Percentiles rank a stretch among this genome's conserved stretches.
phyloP scores from a whole-genome alignment of 495 filamentous ascomycete genomes.

The Penicillium roqueforti region DNA sequence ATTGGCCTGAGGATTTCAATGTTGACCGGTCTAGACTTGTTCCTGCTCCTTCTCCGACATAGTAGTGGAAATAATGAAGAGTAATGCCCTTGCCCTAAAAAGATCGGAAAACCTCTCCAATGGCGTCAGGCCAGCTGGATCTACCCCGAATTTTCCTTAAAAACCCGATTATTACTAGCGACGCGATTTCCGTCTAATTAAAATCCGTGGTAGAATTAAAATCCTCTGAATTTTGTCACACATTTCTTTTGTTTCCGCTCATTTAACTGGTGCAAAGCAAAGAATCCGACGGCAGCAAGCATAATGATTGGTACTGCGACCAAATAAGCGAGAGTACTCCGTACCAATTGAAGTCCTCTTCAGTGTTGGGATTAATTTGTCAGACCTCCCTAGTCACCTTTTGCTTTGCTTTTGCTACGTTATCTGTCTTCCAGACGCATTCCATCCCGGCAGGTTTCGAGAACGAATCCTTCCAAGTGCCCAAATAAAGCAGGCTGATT shows the following conservation, averaged over 20 bases:
- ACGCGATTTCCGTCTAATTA: conserved; percentile 7
- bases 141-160: not conserved
- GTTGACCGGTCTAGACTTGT: conserved; percentile 27
- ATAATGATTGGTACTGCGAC: conserved; percentile 13
- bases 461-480: not conserved
- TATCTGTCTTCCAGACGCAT: conserved; percentile 19
- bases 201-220: not conserved
- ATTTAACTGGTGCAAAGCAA: conserved; percentile 20
- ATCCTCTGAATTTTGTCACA: not conserved
- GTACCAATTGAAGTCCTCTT: not conserved
- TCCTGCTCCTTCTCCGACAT: conserved; percentile 23
- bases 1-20: conserved; percentile 18
- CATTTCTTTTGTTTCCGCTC: conserved; percentile 6
- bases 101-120: not conserved
- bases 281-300: conserved; percentile 11
- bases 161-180: conserved; percentile 2
- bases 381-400: conserved; percentile 2
- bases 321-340: conserved; percentile 10
- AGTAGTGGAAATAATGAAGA: not conserved
- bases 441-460: conserved; percentile 3
- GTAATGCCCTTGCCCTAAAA: conserved; percentile 7
- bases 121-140: conserved; percentile 22
- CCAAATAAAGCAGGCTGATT: conserved; percentile 10
- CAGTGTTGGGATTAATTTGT: conserved; percentile 11
- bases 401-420: not conserved